Conservation (phyloP, 139 green algal genomes). For the Dunaliella primolecta region DNA sequence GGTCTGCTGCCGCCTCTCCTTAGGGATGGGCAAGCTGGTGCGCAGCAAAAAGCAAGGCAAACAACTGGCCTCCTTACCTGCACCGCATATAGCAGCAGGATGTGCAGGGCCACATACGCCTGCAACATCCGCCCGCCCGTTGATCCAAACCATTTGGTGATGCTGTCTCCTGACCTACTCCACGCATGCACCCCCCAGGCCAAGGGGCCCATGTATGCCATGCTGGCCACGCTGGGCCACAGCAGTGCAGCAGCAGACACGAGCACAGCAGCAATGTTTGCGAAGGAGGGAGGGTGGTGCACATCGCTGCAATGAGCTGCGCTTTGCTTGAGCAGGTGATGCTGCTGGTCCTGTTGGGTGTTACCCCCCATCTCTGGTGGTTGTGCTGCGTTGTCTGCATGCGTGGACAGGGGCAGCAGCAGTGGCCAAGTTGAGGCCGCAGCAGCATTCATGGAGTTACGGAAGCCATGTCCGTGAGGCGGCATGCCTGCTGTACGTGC, state of each 20-base stretch:
- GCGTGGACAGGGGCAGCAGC: background rate
- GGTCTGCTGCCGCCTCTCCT: too few species aligned
- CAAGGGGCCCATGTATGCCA: background rate
- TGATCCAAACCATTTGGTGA: background rate
- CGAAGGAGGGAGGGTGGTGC: too few species aligned
- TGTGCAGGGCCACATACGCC: conserved; percentile 9
- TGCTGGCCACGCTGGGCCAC: conserved; percentile 4
- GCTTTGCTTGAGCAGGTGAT: background rate
- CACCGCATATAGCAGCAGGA: conserved; percentile 19
- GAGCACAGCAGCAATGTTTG: background rate
- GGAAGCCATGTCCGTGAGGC: background rate
- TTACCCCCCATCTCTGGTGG: too few species aligned
- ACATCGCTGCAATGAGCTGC: too few species aligned
- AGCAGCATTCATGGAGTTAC: too few species aligned
- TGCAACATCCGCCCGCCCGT: conserved; percentile 11
- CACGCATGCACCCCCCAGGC: background rate
- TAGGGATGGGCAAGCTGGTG: too few species aligned
- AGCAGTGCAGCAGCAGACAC: background rate
- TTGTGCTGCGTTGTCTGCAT: background rate
- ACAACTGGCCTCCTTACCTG: conserved; percentile 16
- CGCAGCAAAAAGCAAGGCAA: too few species aligned
- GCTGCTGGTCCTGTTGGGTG: background rate
- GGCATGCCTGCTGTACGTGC: too few species aligned
- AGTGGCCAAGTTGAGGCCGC: too few species aligned
- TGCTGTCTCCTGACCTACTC: background rate